phyloP scores from a whole-genome alignment of 1,284 basidiomycete species.

The Boletus smithii region DNA sequence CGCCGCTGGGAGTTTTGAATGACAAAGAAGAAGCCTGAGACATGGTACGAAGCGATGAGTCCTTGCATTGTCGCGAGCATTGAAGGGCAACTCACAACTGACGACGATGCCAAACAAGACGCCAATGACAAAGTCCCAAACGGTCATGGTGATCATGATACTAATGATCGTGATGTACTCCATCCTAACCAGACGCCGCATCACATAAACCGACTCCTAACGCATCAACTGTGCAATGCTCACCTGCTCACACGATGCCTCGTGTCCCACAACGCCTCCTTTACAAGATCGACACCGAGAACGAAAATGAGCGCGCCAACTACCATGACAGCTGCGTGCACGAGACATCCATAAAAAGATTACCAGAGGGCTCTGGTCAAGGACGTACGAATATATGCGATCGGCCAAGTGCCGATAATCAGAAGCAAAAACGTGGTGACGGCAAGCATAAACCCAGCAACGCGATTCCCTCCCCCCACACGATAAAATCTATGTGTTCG shows the following conservation, averaged over 20 bases:
- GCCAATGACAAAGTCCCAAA: constrained; percentile 93
- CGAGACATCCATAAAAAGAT: constrained; percentile 38
- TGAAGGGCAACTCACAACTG: constrained; percentile 58
- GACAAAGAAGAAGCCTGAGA: constrained; percentile 88
- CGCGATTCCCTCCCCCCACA: constrained; percentile 83
- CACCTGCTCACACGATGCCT: constrained; percentile 80
- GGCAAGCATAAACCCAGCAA: constrained; percentile 86
- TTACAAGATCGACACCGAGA: constrained; percentile 90
- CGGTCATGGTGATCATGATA: constrained; percentile 89
- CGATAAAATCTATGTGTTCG: constrained; percentile 73
- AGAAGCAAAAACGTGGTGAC: constrained; percentile 72
- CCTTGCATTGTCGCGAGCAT: background rate
- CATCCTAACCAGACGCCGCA: constrained; percentile 36
- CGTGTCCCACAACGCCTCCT: constrained; percentile 97
- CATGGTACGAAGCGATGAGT: constrained; percentile 8
- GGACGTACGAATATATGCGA: constrained; percentile 84
- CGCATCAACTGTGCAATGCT: constrained; percentile 31
- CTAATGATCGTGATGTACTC: constrained; percentile 78
- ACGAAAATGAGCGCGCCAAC: constrained; percentile 94
- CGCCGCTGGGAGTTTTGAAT: constrained; percentile 84
- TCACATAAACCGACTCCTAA: constrained; percentile 6
- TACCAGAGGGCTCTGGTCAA: background rate
- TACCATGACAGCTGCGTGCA: constrained; percentile 71
- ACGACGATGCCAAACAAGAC: constrained; percentile 90
- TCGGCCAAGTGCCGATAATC: constrained; percentile 80